A percentile compares a stretch with the other conserved stretches of the same genome.
These are phyloP conservation scores for Prinsepia uniflora DNA, from an alignment of 306 rosid species.

Conservation along the genomic window DNA sequence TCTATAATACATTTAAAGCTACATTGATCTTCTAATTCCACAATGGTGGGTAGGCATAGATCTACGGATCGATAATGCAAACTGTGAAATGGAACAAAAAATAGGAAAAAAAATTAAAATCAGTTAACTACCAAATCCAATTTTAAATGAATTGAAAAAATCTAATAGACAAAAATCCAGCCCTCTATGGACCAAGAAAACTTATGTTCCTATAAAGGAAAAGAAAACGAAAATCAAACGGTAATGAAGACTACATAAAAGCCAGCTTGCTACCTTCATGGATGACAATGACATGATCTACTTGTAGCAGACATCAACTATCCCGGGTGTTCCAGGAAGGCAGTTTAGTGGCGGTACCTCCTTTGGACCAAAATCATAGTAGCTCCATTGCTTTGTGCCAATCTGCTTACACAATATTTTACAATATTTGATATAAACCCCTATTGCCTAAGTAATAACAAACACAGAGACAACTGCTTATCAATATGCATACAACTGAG, in stretches of 20 bases:
- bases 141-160: no score
- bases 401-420: constrained; percentile 49
- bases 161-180: no score
- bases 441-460: not conserved
- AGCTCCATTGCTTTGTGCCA: constrained; percentile 95
- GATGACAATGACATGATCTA: constrained; percentile 90
- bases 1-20: no score
- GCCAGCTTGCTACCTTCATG: constrained; percentile 59
- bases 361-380: constrained; percentile 97
- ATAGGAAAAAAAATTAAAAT: no score
- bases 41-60: no score
- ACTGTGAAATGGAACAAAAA: no score
- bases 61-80: no score
- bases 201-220: not conserved
- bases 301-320: constrained; percentile 92
- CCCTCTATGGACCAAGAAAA: not conserved
- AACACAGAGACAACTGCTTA: not conserved
- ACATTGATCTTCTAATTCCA: no score
- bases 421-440: constrained; percentile 2
- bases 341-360: constrained; percentile 90
- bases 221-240: not conserved
- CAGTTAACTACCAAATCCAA: no score
- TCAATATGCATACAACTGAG: not conserved
- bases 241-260: not conserved
- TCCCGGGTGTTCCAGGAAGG: constrained; percentile 96